phyloP scores from a whole-genome alignment of 345 rosid species.

The Eutrema japonicum region DNA sequence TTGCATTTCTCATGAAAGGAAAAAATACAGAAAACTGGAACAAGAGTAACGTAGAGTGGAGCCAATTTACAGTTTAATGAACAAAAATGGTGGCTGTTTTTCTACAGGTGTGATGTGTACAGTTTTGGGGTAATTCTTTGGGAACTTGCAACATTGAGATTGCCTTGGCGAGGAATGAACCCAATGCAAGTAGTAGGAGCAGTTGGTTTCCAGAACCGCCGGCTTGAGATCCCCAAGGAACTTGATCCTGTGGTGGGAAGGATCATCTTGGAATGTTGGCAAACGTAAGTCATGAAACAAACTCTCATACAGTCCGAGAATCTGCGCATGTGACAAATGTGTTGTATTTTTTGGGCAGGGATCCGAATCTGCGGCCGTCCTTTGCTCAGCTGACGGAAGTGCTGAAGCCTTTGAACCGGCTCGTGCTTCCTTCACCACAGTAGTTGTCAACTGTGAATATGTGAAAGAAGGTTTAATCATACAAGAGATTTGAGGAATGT shows the following conservation, averaged over 20 bases:
- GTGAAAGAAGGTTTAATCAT: constrained; percentile 22
- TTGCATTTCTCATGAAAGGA: no score
- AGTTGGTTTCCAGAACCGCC: constrained; percentile 96
- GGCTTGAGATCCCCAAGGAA: constrained; percentile 96
- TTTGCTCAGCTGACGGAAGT: constrained; percentile 77
- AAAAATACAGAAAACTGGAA: no score
- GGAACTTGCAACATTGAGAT: constrained; percentile 94
- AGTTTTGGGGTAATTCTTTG: constrained; percentile 97
- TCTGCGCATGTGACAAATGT: background rate
- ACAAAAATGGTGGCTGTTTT: constrained; percentile 10
- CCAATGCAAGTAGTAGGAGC: constrained; percentile 99
- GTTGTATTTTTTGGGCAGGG: constrained; percentile 53
- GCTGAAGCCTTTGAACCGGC: constrained; percentile 82
- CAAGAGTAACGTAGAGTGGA: no score
- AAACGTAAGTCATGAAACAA: constrained; percentile 61
- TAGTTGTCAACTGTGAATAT: constrained; percentile 32
- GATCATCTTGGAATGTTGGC: constrained; percentile 96
- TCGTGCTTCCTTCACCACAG: constrained; percentile 56
- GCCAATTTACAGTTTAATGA: background rate
- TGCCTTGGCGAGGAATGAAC: constrained; percentile 99
- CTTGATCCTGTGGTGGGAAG: constrained; percentile 86
- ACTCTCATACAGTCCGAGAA: background rate
- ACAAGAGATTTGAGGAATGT: constrained; percentile 28
- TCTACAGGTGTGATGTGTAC: constrained; percentile 89
- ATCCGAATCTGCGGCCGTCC: constrained; percentile 89